Evolutionary conservation across 2,329 filamentous ascomycete species (phyloP), one percentile per base, ranked within the genome.

Genomic region (Delphinella strobiligena): DNA sequence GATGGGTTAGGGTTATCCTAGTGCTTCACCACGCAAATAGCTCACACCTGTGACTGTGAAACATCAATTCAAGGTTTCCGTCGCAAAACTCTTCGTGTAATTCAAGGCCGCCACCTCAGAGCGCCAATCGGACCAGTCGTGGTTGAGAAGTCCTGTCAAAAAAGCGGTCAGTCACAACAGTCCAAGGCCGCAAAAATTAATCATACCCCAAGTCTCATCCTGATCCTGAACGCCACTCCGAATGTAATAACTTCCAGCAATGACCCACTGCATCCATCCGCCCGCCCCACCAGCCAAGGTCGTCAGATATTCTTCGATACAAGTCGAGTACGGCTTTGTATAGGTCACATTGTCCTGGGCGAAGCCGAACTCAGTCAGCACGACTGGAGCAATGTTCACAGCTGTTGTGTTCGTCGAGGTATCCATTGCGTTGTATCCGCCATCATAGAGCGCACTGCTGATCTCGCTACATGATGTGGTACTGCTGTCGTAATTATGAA

Each of bases 401-500:
- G 50, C 49, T 3, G 51, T 44, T 9, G 61, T 58, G 4, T 53
- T 50, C n/a, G n/a, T n/a, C n/a, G n/a, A n/a, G 0, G 58, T 44
- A 45, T 66, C 60, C 55, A 72, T 61, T 1, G 71, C 70, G 47
- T 68, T 61, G 59, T 74, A 78, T 0, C 73, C 74, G 42, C 66
- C 63, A 38, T 59, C 61, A 53, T 67, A 64, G 4, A 77, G 56
- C 14, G 65, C 65, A 36, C 58, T 53, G 45, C 62, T 55, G 10
- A 76, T 61, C 7, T 56, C 58, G 7, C 53, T 51, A 53, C 74
- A 78, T 49, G 60, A 65, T 0, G 54, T 61, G 3, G 66, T 64
- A n/a, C 54, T 50, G 47, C 64, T 73, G 44, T 73, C 61, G 54
- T 78, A 78, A 57, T 74, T 76, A 62, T 78, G 74, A 8, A 78